phyloP scores from a whole-genome alignment of 108 stramenopile genomes.

The Nannochloropsis salina region DNA sequence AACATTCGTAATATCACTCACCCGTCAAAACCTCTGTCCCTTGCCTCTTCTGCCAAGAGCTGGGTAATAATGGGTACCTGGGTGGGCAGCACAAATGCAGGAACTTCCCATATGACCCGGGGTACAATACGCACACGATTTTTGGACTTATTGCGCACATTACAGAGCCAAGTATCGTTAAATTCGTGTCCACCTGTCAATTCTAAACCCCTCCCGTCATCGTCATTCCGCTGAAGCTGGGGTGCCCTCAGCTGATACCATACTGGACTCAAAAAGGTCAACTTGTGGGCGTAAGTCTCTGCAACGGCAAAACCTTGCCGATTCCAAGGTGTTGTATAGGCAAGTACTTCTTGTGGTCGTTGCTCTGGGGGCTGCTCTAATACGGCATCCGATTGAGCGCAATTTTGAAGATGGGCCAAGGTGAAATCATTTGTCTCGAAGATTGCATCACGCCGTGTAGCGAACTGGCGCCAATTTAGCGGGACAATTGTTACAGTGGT shows the following conservation, averaged over 20 bases:
- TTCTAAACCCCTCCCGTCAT: background rate
- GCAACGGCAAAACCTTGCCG: background rate
- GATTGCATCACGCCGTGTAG: background rate
- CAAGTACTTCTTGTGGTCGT: background rate
- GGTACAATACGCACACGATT: background rate
- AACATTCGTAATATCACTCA: background rate
- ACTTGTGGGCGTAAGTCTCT: background rate
- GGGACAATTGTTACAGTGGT: too few species aligned
- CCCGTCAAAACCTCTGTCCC: background rate
- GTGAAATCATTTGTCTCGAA: background rate
- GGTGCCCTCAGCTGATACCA: background rate
- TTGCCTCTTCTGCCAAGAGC: background rate
- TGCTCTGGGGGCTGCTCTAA: background rate
- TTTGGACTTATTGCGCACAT: background rate
- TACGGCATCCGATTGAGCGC: background rate
- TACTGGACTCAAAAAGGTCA: background rate
- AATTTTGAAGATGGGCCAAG: background rate
- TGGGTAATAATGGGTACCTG: background rate
- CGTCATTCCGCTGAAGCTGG: background rate
- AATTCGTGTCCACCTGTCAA: slow-evolving; percentile 1
- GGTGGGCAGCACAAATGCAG: background rate
- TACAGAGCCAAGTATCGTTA: background rate
- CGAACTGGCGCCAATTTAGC: too few species aligned
- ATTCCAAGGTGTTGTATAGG: background rate
- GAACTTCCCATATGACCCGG: slow-evolving; percentile 11